These are phyloP conservation scores for Dalbergia cultrata DNA, from an alignment of 306 rosid species.

Conservation along the genomic window DNA sequence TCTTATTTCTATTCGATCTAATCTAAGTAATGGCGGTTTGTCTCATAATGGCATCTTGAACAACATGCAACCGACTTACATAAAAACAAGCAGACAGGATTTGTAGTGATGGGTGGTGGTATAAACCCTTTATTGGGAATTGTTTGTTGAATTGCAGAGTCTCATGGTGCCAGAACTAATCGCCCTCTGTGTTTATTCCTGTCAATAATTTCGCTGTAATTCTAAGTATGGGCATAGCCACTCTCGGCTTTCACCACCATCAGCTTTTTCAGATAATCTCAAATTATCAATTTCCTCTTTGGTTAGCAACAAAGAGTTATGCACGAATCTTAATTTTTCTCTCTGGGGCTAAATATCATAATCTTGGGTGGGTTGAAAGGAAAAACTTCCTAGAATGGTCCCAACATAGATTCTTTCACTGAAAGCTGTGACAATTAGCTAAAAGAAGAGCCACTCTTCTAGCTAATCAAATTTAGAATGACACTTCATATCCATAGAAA, in stretches of 20 bases:
- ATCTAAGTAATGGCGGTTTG: conserved; percentile 36
- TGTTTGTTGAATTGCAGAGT: conserved; percentile 38
- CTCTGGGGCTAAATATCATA: not conserved
- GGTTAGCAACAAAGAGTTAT: conserved; percentile 11
- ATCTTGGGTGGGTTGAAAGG: not conserved
- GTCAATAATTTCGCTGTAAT: conserved; percentile 38
- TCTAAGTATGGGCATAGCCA: conserved; percentile 33
- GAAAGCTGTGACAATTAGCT: not conserved
- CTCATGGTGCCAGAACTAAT: not conserved
- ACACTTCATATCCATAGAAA: conserved; percentile 13
- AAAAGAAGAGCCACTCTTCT: not conserved
- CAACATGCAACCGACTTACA: conserved; percentile 35
- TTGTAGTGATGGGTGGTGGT: conserved; percentile 32
- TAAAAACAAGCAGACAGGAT: conserved; percentile 38
- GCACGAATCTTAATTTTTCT: conserved; percentile 9
- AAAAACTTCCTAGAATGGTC: conserved; percentile 10
- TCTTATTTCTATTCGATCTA: conserved; percentile 35
- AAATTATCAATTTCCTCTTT: conserved; percentile 12
- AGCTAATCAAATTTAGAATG: not conserved
- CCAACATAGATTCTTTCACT: not conserved
- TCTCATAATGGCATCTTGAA: conserved; percentile 39
- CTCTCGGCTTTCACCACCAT: not conserved
- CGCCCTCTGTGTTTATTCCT: conserved; percentile 12
- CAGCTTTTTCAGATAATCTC: conserved; percentile 26
- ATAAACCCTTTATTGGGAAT: conserved; percentile 41